phyloP scores from a whole-genome alignment of 129 eudicot species.

The Saussurea involucrata region DNA sequence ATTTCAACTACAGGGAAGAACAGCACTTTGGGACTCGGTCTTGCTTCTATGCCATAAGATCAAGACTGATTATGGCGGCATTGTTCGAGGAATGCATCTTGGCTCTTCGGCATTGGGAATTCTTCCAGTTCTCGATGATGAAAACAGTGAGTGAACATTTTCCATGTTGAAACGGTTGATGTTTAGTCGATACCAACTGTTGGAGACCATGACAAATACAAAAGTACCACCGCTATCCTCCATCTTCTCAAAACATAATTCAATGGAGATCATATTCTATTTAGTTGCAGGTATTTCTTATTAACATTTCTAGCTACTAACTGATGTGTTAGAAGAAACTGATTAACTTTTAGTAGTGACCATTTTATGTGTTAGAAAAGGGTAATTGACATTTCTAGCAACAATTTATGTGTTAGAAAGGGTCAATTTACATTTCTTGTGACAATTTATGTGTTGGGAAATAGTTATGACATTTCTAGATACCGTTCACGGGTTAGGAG shows the following conservation, averaged over 20 bases:
- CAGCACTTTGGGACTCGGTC: slow-evolving; percentile 94
- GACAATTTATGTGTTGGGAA: background rate
- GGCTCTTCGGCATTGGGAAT: slow-evolving; percentile 79
- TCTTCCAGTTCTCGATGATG: slow-evolving; percentile 71
- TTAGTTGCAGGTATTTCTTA: background rate
- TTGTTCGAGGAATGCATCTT: slow-evolving; percentile 86
- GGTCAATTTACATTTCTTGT: background rate
- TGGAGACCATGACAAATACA: background rate
- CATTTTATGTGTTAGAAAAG: background rate
- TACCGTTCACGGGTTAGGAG: background rate
- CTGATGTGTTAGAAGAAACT: background rate
- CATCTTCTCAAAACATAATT: background rate
- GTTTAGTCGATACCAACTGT: background rate
- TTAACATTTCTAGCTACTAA: background rate
- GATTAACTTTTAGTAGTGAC: background rate
- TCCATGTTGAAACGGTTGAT: background rate
- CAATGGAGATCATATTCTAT: background rate
- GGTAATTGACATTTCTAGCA: background rate
- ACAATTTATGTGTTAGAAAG: background rate
- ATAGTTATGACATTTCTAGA: background rate
- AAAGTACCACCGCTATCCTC: background rate
- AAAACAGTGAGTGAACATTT: slow-evolving; percentile 49
- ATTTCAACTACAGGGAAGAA: slow-evolving; percentile 70
- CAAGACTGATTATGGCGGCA: slow-evolving; percentile 60
- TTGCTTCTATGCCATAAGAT: slow-evolving; percentile 85